Evolutionary conservation across 2,329 filamentous ascomycete species (phyloP).

Genomic region (Xylaria sp.): DNA sequence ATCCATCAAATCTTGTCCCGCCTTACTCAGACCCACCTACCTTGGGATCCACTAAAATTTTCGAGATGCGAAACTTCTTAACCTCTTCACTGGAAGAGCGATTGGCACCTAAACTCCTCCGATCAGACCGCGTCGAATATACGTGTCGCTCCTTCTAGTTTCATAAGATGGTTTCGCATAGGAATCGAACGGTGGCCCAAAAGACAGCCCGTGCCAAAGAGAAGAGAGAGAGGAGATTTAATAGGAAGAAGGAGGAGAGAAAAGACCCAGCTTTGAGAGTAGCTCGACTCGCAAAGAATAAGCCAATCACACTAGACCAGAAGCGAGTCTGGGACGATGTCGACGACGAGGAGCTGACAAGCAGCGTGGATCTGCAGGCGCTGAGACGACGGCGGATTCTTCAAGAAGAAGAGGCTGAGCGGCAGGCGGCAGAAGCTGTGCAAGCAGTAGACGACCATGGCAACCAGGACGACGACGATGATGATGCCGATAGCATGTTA

Average conservation of each 20-base stretch:
- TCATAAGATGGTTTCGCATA: constrained; percentile 36
- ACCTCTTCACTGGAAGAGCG: background rate
- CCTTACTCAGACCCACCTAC: constrained; percentile 9
- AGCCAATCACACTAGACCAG: constrained; percentile 83
- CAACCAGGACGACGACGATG: constrained; percentile 59
- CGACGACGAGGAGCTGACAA: constrained; percentile 68
- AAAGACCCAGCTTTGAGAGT: constrained; percentile 81
- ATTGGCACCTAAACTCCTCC: background rate
- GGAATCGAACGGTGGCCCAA: constrained; percentile 66
- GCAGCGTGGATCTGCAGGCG: constrained; percentile 67
- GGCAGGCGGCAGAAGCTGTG: constrained; percentile 57
- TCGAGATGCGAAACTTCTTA: constrained; percentile 23
- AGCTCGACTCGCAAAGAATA: constrained; percentile 79
- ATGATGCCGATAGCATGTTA: constrained; percentile 81
- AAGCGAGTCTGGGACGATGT: constrained; percentile 92
- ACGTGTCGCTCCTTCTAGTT: background rate
- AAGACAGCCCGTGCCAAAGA: constrained; percentile 81
- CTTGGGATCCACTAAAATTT: constrained; percentile 40
- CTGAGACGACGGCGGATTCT: constrained; percentile 66
- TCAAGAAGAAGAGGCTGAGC: constrained; percentile 55
- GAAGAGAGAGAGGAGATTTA: constrained; percentile 80
- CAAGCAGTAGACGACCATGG: constrained; percentile 52
- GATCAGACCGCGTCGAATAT: background rate
- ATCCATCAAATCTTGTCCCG: background rate
- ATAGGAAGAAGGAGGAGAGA: constrained; percentile 84